Percentiles rank a stretch among this genome's conserved stretches.
Conservation (phyloP, 139 green algal species). For the Tetradesmus lagerheimii region DNA sequence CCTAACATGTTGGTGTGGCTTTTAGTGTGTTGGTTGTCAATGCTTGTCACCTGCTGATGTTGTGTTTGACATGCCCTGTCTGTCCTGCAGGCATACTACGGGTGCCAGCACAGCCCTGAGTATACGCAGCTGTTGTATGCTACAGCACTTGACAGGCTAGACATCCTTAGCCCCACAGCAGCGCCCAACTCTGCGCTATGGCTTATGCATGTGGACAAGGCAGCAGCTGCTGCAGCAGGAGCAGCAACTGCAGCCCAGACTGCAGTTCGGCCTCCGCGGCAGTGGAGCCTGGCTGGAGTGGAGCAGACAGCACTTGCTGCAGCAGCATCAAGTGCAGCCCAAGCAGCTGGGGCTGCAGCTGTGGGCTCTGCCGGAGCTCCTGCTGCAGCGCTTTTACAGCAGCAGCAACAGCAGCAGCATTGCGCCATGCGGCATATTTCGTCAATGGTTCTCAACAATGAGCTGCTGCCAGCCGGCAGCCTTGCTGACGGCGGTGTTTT, state of each 20-base stretch:
- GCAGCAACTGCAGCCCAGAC: background rate
- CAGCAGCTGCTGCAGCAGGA: conserved; percentile 14
- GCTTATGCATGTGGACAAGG: conserved; percentile 11
- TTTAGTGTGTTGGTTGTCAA: background rate
- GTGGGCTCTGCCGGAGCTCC: background rate
- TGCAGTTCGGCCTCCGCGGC: background rate
- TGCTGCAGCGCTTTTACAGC: too few relatives aligned
- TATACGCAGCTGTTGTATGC: conserved; percentile 49
- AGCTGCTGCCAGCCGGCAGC: background rate
- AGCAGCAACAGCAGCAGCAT: background rate
- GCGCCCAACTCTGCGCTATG: background rate
- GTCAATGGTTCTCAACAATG: background rate
- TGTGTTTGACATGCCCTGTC: too few relatives aligned
- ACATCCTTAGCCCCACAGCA: conserved; percentile 27
- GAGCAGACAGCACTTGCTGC: conserved; percentile 6
- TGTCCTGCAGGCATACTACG: conserved; percentile 42
- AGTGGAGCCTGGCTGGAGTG: background rate
- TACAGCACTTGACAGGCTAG: conserved; percentile 30
- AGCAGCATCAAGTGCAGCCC: background rate
- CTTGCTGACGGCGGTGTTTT: background rate
- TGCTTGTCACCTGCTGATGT: background rate
- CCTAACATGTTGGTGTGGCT: background rate
- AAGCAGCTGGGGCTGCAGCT: background rate
- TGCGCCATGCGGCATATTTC: background rate
- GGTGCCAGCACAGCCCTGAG: conserved; percentile 38